Evolutionary conservation across 2,329 filamentous ascomycete genomes (phyloP).

Genomic region (Hirsutella minnesotensis): DNA sequence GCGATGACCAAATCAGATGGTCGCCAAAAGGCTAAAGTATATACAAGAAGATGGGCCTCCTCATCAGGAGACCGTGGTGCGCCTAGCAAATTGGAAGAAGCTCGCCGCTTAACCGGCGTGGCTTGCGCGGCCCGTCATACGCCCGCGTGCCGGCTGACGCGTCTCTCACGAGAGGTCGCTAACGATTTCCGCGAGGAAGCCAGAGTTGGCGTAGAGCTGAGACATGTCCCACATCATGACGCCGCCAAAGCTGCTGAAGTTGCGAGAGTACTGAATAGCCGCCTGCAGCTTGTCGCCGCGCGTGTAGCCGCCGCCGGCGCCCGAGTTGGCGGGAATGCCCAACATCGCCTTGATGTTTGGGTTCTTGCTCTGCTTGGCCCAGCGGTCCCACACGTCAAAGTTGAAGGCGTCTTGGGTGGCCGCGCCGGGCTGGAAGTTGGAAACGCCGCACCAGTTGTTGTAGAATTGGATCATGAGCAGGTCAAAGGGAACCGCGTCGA

Average conservation of each 20-base stretch:
- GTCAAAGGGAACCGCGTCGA: constrained; percentile 45
- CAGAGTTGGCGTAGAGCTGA: constrained; percentile 45
- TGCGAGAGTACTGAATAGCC: constrained; percentile 40
- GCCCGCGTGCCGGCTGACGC: too few relatives aligned
- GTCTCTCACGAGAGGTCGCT: constrained; percentile 16
- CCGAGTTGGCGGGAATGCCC: constrained; percentile 44
- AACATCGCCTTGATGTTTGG: constrained; percentile 48
- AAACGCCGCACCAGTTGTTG: constrained; percentile 54
- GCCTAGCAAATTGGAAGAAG: too few relatives aligned
- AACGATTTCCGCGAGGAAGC: constrained; percentile 38
- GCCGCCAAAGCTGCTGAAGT: constrained; percentile 50
- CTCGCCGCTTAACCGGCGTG: too few relatives aligned
- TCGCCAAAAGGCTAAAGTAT: too few relatives aligned
- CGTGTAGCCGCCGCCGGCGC: constrained; percentile 45
- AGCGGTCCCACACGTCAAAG: constrained; percentile 52
- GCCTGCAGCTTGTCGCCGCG: constrained; percentile 30
- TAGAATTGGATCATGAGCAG: constrained; percentile 56
- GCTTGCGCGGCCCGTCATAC: neutral
- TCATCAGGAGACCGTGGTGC: too few relatives aligned
- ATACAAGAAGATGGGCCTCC: too few relatives aligned
- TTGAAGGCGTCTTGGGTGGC: constrained; percentile 43
- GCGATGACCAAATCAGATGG: too few relatives aligned
- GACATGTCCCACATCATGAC: constrained; percentile 60
- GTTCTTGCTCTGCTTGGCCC: constrained; percentile 50
- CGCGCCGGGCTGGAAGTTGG: constrained; percentile 33